Evolutionary conservation across 345 rosid species (phyloP), one percentile per base, ranked within the genome.

Genomic region (Clausena lansium): DNA sequence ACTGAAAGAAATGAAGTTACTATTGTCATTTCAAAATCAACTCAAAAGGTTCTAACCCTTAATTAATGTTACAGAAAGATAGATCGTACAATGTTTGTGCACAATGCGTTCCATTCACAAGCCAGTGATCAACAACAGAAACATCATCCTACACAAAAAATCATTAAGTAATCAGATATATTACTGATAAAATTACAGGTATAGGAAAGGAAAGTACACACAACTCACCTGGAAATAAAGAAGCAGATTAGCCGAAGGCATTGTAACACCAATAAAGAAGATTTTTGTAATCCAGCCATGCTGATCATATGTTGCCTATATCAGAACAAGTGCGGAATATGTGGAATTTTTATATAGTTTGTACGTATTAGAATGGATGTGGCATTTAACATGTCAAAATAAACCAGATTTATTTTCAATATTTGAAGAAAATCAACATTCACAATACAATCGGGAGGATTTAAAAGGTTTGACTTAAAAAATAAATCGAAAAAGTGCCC

Each of bases 271-370:
- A 1, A 86, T 86, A 77, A 93, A 92, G 92, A 93, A 95, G 83
- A 92, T 77, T 84, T 89, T 86, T 60, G 96, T 88, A 66, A 93
- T 92, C 98, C 99, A 92, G 78, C 92, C 99, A 73, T 91, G 98
- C 66, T 91, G n/a, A n/a, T n/a, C 98, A 80, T 91, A 87, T 76
- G 83, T 64, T 77, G 89, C 98, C 98, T 91, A 64, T 47, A 41
- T 6, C 22, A 20, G 60, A 62, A 76, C 61, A 52, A 36, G 67
- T 59, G 30, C 61, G 33, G 71, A 78, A n/a, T 17, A n/a, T 45
- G 60, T 2, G 60, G 35, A 33, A 33, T 33, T 33, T 33, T 33
- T 33, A 33, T 33, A 33, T 33, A 33, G 35, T 33, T 33, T 33
- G 35, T 33, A 33, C 35, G 3, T 33, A 4, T 33, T 4, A 33